Conservation (phyloP, 2,329 filamentous ascomycete genomes). For the Aspergillus melleus region DNA sequence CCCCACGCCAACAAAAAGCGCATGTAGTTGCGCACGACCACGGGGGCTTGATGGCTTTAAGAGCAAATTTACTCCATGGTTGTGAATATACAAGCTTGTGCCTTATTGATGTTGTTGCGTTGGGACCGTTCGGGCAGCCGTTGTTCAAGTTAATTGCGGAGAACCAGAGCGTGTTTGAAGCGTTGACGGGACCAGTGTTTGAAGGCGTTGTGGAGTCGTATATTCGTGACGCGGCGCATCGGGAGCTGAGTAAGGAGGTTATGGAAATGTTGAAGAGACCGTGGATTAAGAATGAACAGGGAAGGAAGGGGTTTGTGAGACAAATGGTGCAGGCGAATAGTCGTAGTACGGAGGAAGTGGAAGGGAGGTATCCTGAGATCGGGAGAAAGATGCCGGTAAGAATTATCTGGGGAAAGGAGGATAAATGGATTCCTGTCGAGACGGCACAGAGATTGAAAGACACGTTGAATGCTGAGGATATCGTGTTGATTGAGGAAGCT, state of each 20-base stretch:
- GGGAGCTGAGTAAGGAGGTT: slow-evolving; percentile 28
- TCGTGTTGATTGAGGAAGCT: slow-evolving; percentile 38
- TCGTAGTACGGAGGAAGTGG: slow-evolving; percentile 35
- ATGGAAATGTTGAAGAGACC: slow-evolving; percentile 40
- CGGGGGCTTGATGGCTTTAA: slow-evolving; percentile 43
- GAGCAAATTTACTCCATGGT: slow-evolving; percentile 40
- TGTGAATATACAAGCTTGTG: slow-evolving; percentile 42
- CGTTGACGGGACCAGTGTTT: slow-evolving; percentile 33
- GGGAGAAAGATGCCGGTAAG: slow-evolving; percentile 40
- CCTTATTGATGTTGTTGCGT: slow-evolving; percentile 46
- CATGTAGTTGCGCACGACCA: slow-evolving; percentile 50
- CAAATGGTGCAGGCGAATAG: slow-evolving; percentile 42
- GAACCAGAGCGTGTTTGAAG: slow-evolving; percentile 37
- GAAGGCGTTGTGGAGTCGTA: slow-evolving; percentile 43
- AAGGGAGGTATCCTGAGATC: slow-evolving; percentile 38
- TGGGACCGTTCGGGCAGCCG: slow-evolving; percentile 46
- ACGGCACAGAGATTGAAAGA: slow-evolving; percentile 35
- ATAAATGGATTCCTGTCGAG: slow-evolving; percentile 46
- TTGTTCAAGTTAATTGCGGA: slow-evolving; percentile 46
- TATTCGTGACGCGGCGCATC: slow-evolving; percentile 40
- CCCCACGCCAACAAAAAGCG: slow-evolving; percentile 16
- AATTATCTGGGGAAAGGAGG: slow-evolving; percentile 48
- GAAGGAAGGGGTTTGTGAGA: slow-evolving; percentile 37
- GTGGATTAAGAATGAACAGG: slow-evolving; percentile 34
- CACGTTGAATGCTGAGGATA: slow-evolving; percentile 25